phyloP scores from a whole-genome alignment of 306 rosid genomes.

The Begonia peltatifolia region DNA sequence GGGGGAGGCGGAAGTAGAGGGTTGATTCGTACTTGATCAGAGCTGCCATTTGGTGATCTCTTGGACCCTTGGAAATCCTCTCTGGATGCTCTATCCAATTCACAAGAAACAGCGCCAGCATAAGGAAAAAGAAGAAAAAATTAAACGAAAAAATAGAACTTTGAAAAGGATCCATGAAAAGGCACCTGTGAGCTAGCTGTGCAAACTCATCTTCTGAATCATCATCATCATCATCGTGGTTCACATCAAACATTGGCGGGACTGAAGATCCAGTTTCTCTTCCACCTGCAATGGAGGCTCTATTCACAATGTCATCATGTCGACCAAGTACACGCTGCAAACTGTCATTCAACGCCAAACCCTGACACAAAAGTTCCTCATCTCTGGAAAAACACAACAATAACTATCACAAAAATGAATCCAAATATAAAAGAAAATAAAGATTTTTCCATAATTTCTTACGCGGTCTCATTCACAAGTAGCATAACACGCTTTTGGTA shows the following conservation, averaged over 20 bases:
- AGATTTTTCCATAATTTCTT: constrained; percentile 14
- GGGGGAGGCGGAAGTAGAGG: constrained; percentile 83
- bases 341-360: constrained; percentile 68
- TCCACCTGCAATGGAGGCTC: constrained; percentile 25
- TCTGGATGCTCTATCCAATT: constrained; percentile 40
- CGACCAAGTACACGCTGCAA: constrained; percentile 68
- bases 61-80: constrained; percentile 29
- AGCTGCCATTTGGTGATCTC: constrained; percentile 37
- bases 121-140: no score
- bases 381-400: constrained; percentile 42
- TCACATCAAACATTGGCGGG: constrained; percentile 56
- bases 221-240: constrained; percentile 53
- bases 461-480: constrained; percentile 72
- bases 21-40: constrained; percentile 16
- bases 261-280: constrained; percentile 41
- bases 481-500: constrained; percentile 83
- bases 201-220: constrained; percentile 71
- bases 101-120: no score
- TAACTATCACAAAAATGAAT: background rate
- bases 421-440: background rate
- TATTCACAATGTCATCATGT: constrained; percentile 58
- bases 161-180: no score
- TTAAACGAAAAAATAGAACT: no score
- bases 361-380: constrained; percentile 64
- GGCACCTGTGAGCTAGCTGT: constrained; percentile 73